Conservation (phyloP, 352 stramenopile species). For the Achlya hypogyna region DNA sequence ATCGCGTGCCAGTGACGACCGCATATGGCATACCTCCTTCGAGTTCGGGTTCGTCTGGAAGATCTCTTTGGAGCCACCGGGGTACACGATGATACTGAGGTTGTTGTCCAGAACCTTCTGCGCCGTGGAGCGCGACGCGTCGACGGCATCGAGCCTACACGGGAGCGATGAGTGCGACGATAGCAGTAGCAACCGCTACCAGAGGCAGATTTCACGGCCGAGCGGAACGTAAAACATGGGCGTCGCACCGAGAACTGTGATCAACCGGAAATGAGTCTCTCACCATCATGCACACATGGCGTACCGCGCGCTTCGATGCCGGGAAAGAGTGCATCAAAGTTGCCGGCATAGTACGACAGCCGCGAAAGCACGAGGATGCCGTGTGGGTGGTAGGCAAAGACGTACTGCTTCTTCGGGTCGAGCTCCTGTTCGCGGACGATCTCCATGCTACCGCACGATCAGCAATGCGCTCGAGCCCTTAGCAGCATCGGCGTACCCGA, state of each 20-base stretch:
- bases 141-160: constrained; percentile 47
- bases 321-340: constrained; percentile 65
- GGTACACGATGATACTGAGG: constrained; percentile 64
- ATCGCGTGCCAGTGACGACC: constrained; percentile 2
- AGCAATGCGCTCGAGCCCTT: too few species aligned
- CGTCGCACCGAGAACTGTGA: constrained; percentile 41
- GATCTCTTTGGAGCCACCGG: constrained; percentile 66
- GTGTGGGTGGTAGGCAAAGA: constrained; percentile 68
- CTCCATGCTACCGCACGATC: constrained; percentile 29
- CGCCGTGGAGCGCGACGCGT: constrained; percentile 58
- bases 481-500: constrained; percentile 30
- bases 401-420: constrained; percentile 51
- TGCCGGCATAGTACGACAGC: constrained; percentile 51
- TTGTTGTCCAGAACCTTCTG: constrained; percentile 61
- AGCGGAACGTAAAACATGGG: constrained; percentile 66
- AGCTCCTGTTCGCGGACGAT: constrained; percentile 54
- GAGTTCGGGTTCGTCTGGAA: constrained; percentile 64
- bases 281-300: constrained; percentile 5
- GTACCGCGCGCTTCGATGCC: constrained; percentile 40
- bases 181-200: constrained; percentile 21
- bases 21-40: constrained; percentile 28
- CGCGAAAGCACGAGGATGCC: constrained; percentile 68
- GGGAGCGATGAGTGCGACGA: background rate
- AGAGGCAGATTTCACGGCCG: constrained; percentile 53
- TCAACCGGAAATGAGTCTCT: background rate